Conservation (phyloP, 2,329 filamentous ascomycete genomes). For the Venturia pyrina region DNA sequence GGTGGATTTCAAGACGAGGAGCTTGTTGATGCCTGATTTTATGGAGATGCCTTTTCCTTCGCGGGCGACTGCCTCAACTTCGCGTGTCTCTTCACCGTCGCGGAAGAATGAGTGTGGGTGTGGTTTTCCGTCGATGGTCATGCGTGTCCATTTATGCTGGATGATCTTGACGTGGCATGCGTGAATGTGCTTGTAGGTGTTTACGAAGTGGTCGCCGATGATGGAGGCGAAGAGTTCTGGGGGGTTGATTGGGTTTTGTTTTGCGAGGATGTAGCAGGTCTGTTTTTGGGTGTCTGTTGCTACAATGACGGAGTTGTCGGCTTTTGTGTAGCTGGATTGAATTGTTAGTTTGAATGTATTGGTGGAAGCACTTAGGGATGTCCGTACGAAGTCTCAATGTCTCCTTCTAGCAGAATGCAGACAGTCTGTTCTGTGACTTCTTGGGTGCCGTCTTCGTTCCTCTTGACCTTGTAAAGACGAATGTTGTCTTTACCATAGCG, state of each 20-base stretch:
- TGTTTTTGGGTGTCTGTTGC: constrained; percentile 98
- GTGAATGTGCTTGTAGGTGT: constrained; percentile 80
- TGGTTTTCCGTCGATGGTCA: constrained; percentile 75
- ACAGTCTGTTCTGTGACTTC: constrained; percentile 92
- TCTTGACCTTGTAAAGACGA: constrained; percentile 90
- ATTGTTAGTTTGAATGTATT: constrained; percentile 9
- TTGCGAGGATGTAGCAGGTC: constrained; percentile 79
- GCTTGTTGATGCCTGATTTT: constrained; percentile 65
- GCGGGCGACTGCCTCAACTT: constrained; percentile 64
- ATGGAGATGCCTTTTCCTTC: constrained; percentile 55
- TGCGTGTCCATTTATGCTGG: constrained; percentile 85
- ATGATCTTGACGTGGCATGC: constrained; percentile 71
- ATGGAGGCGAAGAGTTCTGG: constrained; percentile 85
- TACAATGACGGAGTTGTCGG: constrained; percentile 91
- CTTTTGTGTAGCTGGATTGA: constrained; percentile 65
- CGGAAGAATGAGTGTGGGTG: constrained; percentile 94
- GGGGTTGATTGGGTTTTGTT: constrained; percentile 82
- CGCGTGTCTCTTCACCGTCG: constrained; percentile 79
- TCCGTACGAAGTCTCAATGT: constrained; percentile 70
- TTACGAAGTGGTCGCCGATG: constrained; percentile 79
- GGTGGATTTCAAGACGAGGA: constrained; percentile 91
- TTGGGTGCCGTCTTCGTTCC: constrained; percentile 68
- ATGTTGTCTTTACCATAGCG: constrained; percentile 96
- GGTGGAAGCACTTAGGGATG: not conserved
- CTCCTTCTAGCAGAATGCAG: constrained; percentile 82